Evolutionary conservation across 2,329 filamentous ascomycete genomes (phyloP).

Genomic region (Cladosporium oxysporum): DNA sequence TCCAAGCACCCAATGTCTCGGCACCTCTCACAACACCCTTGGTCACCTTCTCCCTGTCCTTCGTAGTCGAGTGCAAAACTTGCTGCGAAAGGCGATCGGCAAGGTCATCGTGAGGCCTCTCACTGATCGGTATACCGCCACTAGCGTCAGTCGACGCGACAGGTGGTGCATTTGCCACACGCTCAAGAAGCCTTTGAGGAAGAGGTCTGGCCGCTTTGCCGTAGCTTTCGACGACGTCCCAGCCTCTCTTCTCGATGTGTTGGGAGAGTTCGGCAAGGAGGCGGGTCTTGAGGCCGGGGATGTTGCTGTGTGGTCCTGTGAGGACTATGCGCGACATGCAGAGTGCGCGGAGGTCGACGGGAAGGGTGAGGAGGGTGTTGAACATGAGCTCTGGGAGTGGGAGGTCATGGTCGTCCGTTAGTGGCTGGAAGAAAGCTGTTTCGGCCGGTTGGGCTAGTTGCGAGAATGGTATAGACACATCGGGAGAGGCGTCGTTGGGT

Average conservation of each 20-base stretch:
- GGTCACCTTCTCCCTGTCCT: conserved; percentile 44
- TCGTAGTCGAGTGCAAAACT: conserved; percentile 53
- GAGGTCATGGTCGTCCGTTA: conserved; percentile 78
- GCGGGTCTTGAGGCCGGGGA: conserved; percentile 77
- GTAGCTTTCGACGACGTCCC: conserved; percentile 74
- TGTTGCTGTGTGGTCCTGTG: conserved; percentile 74
- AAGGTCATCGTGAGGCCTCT: conserved; percentile 35
- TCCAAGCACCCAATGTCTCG: conserved; percentile 72
- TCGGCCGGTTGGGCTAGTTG: conserved; percentile 75
- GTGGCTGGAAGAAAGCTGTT: conserved; percentile 67
- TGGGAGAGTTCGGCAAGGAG: conserved; percentile 72
- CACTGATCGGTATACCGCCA: neutral
- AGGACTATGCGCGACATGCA: conserved; percentile 91
- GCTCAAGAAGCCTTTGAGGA: conserved; percentile 2
- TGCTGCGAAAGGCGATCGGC: conserved; percentile 55
- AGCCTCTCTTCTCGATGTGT: conserved; percentile 69
- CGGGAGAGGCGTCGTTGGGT: conserved; percentile 28
- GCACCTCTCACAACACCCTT: conserved; percentile 66
- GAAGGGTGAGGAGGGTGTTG: conserved; percentile 70
- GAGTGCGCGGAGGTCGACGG: conserved; percentile 76
- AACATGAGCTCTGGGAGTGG: conserved; percentile 78
- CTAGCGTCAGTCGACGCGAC: neutral
- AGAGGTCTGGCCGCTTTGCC: conserved; percentile 46
- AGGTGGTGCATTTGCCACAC: neutral
- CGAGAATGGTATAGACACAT: conserved; percentile 66